These are phyloP conservation scores for Colletotrichum noveboracense DNA, from an alignment of 2,329 filamentous ascomycete genomes.

Conservation along the genomic window DNA sequence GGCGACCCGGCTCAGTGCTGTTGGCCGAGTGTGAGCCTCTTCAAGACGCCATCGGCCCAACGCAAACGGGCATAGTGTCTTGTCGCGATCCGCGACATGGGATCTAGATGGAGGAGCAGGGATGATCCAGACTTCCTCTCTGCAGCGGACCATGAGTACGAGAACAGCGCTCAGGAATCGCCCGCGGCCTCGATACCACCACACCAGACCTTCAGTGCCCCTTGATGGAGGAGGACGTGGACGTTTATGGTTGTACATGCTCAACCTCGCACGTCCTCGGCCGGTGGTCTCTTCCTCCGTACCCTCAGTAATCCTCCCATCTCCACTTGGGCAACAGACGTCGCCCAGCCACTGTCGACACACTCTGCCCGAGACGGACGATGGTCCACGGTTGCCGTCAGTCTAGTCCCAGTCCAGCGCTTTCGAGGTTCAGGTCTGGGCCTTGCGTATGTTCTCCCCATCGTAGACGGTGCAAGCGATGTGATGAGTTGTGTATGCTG, in stretches of 20 bases:
- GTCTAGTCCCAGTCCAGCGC: constrained; percentile 11
- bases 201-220: not conserved
- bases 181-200: not conserved
- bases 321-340: constrained; percentile 8
- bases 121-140: not conserved
- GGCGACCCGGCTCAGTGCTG: not conserved
- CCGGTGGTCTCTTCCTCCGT: not conserved
- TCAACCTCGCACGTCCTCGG: constrained; percentile 11
- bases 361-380: constrained; percentile 10
- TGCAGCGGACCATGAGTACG: constrained; percentile 1
- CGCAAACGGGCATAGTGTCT: constrained; percentile 13
- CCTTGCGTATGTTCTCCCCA: not conserved
- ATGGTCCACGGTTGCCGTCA: not conserved
- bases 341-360: constrained; percentile 15
- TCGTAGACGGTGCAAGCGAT: not conserved
- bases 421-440: not conserved
- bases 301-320: constrained; percentile 4
- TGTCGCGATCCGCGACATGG: constrained; percentile 8
- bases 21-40: not conserved
- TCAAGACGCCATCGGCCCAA: not conserved
- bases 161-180: constrained; percentile 1
- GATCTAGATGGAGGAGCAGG: not conserved
- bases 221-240: not conserved
- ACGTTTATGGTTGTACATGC: not conserved
- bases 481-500: constrained; percentile 15